Base-by-base conservation (phyloP, 1,139 yeast species). In the Scheffersomyces cryptocercus region DNA sequence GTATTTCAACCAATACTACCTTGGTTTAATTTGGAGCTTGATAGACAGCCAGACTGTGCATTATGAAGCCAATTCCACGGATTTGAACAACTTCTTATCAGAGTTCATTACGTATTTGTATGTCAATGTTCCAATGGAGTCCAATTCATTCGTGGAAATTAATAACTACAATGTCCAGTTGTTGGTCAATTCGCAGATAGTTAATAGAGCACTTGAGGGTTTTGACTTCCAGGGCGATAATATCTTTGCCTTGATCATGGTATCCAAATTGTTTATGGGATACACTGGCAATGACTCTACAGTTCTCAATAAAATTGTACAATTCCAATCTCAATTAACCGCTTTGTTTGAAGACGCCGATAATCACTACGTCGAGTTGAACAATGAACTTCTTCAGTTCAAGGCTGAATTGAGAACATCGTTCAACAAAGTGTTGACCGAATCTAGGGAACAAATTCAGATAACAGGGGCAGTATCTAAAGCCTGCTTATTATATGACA, bases 341-440 rank as follows among this genome's bases (percentile, higher is more conserved):
- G 65, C 73, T 38, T 77, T 76, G 56, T 72, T 81, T 41, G 78
- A 78, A 53, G 82, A 80, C 49, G 62, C 80, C 28, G 82, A 78
- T 38, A 68, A 74, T 40, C 74, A 73, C 47, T 78, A 77, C 52
- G 55, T 74, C 35, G 70, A 67, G 34, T 61, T 75, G 44, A 65
- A 67, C 12, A 60, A 62, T 2, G 76, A 75, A 13, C 58, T 78
- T 35, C 36, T 40, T 5, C 52, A 51, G 3, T 71, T 65, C 48
- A 68, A 64, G 45, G 31, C 33, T 1, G 39, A 47, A 1, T 53
- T 70, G 42, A 46, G 49, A n/a, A 31, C 37, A 3, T 54, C 56
- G 15, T 67, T 68, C 44, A 12, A 33, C 5, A 40, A 52, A 38
- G 37, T 58, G 28, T 37, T 41, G 1, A 30, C 41, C 2, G 42